Percentiles rank a stretch among this genome's conserved stretches.
These are phyloP conservation scores for Cutaneotrichosporon sp. DNA, from an alignment of 1,284 basidiomycete species.

Conservation along the genomic window DNA sequence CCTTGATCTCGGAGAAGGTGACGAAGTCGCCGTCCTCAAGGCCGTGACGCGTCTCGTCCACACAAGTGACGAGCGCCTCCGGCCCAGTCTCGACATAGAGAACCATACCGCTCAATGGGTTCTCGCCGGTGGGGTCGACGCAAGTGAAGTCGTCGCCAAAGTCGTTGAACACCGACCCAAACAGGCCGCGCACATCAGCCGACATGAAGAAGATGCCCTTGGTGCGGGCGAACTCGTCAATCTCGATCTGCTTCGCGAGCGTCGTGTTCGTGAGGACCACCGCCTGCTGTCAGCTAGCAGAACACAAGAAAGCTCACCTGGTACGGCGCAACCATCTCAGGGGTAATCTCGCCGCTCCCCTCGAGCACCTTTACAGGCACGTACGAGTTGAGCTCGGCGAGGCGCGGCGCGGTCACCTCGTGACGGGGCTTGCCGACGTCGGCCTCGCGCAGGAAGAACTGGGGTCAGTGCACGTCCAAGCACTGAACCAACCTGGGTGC, in stretches of 20 bases:
- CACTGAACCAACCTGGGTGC: conserved; percentile 70
- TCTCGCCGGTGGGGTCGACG: conserved; percentile 93
- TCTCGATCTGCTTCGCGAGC: conserved; percentile 81
- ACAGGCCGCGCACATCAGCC: conserved; percentile 89
- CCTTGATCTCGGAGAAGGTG: conserved; percentile 95
- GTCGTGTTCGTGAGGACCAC: conserved; percentile 83
- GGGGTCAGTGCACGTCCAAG: conserved; percentile 20
- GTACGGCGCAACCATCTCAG: conserved; percentile 79
- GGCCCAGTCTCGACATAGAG: conserved; percentile 80
- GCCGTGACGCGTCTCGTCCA: conserved; percentile 96
- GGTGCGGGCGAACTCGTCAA: conserved; percentile 88
- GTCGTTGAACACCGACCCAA: conserved; percentile 96
- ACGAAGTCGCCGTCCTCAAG: conserved; percentile 98
- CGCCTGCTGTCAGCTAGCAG: conserved; percentile 57
- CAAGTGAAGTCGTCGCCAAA: conserved; percentile 93
- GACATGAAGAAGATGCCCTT: conserved; percentile 90
- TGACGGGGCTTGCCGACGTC: conserved; percentile 89
- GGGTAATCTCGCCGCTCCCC: conserved; percentile 70
- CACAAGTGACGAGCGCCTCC: conserved; percentile 90
- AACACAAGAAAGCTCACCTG: conserved; percentile 61
- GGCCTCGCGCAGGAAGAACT: conserved; percentile 91
- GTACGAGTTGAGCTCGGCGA: conserved; percentile 94
- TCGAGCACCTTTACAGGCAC: conserved; percentile 84
- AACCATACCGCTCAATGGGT: conserved; percentile 91
- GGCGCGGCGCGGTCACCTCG: conserved; percentile 77